Conservation (phyloP, 306 rosid genomes). For the Cicer judaicum region DNA sequence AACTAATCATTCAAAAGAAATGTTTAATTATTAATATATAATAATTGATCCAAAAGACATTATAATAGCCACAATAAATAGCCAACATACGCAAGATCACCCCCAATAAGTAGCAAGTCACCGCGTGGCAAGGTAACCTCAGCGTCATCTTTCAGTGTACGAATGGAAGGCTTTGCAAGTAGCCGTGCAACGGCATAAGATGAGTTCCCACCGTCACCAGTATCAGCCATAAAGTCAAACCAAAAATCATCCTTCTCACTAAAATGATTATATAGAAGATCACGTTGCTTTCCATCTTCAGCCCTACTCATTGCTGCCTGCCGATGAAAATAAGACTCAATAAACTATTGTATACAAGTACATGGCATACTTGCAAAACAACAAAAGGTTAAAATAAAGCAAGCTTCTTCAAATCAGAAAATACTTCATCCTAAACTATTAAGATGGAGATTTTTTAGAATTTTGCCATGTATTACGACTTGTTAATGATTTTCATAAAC, state of each 20-base stretch:
- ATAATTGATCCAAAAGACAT: constrained; percentile 23
- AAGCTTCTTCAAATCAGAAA: constrained; percentile 34
- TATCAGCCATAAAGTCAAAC: constrained; percentile 99
- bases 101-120: constrained; percentile 87
- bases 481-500: constrained; percentile 23
- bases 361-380: constrained; percentile 22
- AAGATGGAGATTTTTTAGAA: constrained; percentile 20
- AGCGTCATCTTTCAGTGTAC: constrained; percentile 60
- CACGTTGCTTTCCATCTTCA: constrained; percentile 66
- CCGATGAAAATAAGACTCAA: constrained; percentile 44
- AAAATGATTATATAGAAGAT: constrained; percentile 76
- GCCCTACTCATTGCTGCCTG: constrained; percentile 97
- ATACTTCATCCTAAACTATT: constrained; percentile 25
- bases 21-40: constrained; percentile 16
- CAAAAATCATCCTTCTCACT: constrained; percentile 80
- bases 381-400: constrained; percentile 15
- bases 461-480: not conserved
- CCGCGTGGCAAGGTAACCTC: constrained; percentile 73
- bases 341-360: constrained; percentile 35
- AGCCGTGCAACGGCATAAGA: constrained; percentile 89
- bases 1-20: constrained; percentile 38
- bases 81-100: constrained; percentile 95
- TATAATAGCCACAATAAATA: constrained; percentile 11
- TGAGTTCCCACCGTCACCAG: constrained; percentile 99
- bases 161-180: constrained; percentile 86